Evolutionary conservation across 2,329 filamentous ascomycete genomes (phyloP).

Genomic region (Paecilomyces variotii): DNA sequence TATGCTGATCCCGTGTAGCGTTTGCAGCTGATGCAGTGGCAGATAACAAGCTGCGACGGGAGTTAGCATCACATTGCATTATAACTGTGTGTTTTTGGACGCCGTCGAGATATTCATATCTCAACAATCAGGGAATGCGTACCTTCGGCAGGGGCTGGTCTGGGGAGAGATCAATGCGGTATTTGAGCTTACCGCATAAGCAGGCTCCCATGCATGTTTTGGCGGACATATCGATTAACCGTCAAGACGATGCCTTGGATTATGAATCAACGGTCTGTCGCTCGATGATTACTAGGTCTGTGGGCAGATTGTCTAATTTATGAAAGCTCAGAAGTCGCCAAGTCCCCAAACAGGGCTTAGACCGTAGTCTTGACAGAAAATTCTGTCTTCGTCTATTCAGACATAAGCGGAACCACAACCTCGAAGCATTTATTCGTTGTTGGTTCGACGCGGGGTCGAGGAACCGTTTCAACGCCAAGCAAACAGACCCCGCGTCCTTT

Average conservation of each 20-base stretch:
- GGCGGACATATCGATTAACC: slow-evolving; percentile 5
- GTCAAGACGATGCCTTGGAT: background rate
- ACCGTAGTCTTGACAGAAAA: too few relatives aligned
- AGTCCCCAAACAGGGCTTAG: too few relatives aligned
- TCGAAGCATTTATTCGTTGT: background rate
- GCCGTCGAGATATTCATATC: background rate
- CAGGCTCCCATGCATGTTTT: slow-evolving; percentile 9
- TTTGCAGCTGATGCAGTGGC: slow-evolving; percentile 19
- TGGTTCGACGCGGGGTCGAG: background rate
- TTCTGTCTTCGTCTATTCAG: too few relatives aligned
- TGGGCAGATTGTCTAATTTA: background rate
- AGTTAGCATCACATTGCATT: background rate
- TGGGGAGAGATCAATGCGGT: slow-evolving; percentile 9
- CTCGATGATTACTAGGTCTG: background rate
- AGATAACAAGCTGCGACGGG: slow-evolving; percentile 11
- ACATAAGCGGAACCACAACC: too few relatives aligned
- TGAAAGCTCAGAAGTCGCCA: background rate
- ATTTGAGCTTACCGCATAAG: slow-evolving; percentile 8
- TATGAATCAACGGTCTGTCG: background rate
- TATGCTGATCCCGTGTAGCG: slow-evolving; percentile 17
- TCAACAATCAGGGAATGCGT: background rate
- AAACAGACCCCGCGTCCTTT: background rate
- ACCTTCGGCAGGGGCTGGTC: slow-evolving; percentile 12
- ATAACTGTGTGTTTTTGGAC: background rate
- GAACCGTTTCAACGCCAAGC: background rate